phyloP scores from a whole-genome alignment of 371 early-diverging fungal species.

The Mucor sp. region DNA sequence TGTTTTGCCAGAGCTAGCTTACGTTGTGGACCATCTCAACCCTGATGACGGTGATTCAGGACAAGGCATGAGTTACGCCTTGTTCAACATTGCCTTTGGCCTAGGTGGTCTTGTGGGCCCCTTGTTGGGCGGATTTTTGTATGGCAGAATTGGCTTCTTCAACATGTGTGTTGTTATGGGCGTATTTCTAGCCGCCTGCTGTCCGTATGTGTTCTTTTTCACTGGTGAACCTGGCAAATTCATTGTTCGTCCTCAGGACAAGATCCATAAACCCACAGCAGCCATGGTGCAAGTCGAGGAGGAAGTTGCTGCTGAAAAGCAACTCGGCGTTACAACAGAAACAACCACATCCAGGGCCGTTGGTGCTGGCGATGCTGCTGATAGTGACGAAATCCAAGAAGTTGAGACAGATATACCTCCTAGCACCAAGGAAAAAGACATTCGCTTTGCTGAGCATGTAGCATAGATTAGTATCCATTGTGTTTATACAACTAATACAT shows the following conservation, averaged over 20 bases:
- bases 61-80: constrained; percentile 47
- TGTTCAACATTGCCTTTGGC: constrained; percentile 57
- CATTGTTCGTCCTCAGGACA: constrained; percentile 9
- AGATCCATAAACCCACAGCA: neutral
- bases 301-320: neutral
- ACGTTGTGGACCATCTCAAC: constrained; percentile 37
- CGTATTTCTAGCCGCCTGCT: constrained; percentile 24
- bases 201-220: constrained; percentile 32
- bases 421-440: neutral
- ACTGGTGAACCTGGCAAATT: constrained; percentile 24
- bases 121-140: constrained; percentile 21
- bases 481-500: neutral
- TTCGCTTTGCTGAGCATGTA: neutral
- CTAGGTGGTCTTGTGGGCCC: constrained; percentile 33
- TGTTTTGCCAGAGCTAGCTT: constrained; percentile 48
- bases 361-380: neutral
- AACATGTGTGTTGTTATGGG: constrained; percentile 22
- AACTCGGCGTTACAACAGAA: neutral
- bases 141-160: constrained; percentile 21
- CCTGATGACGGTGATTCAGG: constrained; percentile 42
- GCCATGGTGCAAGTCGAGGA: neutral
- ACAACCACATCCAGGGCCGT: neutral
- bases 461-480: neutral
- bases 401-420: neutral
- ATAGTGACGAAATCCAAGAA: neutral